A percentile compares a stretch with the other conserved stretches of the same genome.
Evolutionary conservation across 352 stramenopile genomes (phyloP).

Genomic region (Peronosclerospora sorghi): DNA sequence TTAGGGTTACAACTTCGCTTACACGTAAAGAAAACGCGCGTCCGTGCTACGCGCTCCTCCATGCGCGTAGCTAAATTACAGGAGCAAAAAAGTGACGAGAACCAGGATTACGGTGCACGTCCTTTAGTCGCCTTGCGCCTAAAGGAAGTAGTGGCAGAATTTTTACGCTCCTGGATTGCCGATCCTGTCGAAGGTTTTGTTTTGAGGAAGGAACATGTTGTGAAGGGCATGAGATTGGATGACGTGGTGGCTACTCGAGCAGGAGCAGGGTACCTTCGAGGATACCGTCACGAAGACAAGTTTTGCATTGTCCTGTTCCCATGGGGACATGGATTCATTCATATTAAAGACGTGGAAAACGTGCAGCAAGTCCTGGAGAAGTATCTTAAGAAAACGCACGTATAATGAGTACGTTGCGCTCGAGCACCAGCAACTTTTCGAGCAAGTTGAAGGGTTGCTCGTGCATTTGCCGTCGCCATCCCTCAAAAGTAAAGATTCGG

Average conservation of each 20-base stretch:
- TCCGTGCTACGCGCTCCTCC: no score
- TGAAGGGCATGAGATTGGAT: slow-evolving; percentile 45
- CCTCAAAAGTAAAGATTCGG: neutral
- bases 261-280: slow-evolving; percentile 49
- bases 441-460: slow-evolving; percentile 1
- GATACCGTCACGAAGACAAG: slow-evolving; percentile 36
- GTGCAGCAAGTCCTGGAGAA: slow-evolving; percentile 24
- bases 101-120: slow-evolving; percentile 3
- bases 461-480: neutral
- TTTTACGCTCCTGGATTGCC: slow-evolving; percentile 57
- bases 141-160: slow-evolving; percentile 59
- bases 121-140: slow-evolving; percentile 42
- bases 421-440: slow-evolving; percentile 13
- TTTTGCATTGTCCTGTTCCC: slow-evolving; percentile 66
- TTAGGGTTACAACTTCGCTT: no score
- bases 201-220: slow-evolving; percentile 54
- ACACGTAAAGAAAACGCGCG: neutral
- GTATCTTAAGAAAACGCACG: slow-evolving; percentile 33
- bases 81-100: slow-evolving; percentile 1
- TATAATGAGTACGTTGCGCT: slow-evolving; percentile 43
- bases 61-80: slow-evolving; percentile 10
- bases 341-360: slow-evolving; percentile 40
- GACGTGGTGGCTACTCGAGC: slow-evolving; percentile 57
- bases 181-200: slow-evolving; percentile 62
- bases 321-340: slow-evolving; percentile 65